Base-by-base conservation (phyloP, 768 basidiomycete genomes). In the Zangia roseola region DNA sequence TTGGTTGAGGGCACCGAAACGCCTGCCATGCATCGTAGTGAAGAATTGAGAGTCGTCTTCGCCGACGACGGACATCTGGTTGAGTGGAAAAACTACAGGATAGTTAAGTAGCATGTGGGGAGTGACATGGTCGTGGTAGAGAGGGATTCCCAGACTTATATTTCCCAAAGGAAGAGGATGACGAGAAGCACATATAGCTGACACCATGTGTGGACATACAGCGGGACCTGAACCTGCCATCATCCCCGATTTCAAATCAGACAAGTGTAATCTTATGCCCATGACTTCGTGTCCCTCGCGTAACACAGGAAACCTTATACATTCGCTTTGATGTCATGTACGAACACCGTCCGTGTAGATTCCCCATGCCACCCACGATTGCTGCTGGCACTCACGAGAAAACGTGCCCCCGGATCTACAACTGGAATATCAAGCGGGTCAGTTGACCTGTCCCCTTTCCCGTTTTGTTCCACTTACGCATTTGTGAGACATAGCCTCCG, bases 321-420 rank as follows among this genome's bases (percentile, higher is more conserved):
- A 57, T 60, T 66, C 56, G 63, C 45, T 45, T 84, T 91, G 65
- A 97, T 83, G 62, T 94, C 91, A 67, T 95, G 92, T 34, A 97
- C 84, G 64, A 95, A 85, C 10, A 97, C 86, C 13, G 91, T 94
- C 56, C 81, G 79, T 9, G 94, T 94, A 28, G 88, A 88, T 54
- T 94, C 91, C 25, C 93, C 94, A 59, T 88, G 84, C 91, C 92
- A 94, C 49, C 93, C 94, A 50, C 94, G 81, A 65, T 93, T 93
- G 42, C 94, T 94, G 57, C 91, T 94, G 14, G 92, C 89, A 61
- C 89, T 94, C 52, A 95, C 82, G 60, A 97, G 74, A 68, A 94
- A 97, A 46, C 84, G 77, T 10, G 83, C 84, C 7, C 83, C 84
- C 36, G 88, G 82, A 74, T 97, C 94, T 38, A 97, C 77, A 52